phyloP scores from a whole-genome alignment of 1,139 yeast species.

The Candida sp. region DNA sequence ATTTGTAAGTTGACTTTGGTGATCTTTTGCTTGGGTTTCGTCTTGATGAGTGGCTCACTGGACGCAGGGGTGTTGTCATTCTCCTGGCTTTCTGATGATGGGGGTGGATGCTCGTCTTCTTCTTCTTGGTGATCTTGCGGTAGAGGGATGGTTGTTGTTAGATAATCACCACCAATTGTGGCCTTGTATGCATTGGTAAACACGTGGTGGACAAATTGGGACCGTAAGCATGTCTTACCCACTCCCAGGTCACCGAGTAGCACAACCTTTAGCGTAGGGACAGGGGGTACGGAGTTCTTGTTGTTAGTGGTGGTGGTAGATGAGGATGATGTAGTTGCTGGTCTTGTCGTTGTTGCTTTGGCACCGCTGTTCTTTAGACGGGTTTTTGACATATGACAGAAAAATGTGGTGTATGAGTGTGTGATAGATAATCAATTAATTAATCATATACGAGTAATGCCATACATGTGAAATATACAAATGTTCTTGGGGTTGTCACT shows the following conservation, averaged over 20 bases:
- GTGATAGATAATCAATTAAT: neutral
- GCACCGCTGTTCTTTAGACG: neutral
- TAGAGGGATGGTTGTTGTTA: constrained; percentile 47
- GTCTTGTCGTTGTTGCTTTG: neutral
- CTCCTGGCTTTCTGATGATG: neutral
- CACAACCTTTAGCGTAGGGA: constrained; percentile 49
- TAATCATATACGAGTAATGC: neutral
- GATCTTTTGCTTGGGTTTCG: neutral
- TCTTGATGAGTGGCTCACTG: neutral
- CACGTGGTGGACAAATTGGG: constrained; percentile 61
- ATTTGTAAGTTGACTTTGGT: constrained; percentile 49
- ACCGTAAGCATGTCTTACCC: constrained; percentile 63
- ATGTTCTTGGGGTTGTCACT: no score
- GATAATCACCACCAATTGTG: constrained; percentile 65
- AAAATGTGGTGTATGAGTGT: no score
- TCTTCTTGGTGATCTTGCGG: constrained; percentile 5
- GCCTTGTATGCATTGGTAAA: constrained; percentile 64
- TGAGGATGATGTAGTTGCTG: neutral
- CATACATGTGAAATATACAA: no score
- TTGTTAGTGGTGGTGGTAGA: neutral
- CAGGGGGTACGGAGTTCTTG: constrained; percentile 1
- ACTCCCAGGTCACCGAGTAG: constrained; percentile 66
- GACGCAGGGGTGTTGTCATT: no score
- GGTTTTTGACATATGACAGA: neutral
- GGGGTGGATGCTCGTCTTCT: neutral